Conservation (phyloP, 139 green algal species). For the Zygnema cylindricum region DNA sequence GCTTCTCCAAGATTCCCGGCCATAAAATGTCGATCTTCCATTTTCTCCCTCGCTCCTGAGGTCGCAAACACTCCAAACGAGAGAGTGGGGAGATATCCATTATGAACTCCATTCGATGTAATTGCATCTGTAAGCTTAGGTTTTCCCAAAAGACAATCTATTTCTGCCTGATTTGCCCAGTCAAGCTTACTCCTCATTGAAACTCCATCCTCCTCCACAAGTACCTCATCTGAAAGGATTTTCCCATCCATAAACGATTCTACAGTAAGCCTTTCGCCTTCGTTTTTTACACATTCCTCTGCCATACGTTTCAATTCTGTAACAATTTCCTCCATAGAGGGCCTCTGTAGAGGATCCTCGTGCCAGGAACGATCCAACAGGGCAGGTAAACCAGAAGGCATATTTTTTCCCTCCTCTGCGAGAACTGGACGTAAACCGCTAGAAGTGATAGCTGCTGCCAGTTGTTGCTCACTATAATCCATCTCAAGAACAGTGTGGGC, state of each 20-base stretch:
- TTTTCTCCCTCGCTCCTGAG: constrained; percentile 33
- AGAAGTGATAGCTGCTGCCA: constrained; percentile 49
- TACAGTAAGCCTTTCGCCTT: not conserved
- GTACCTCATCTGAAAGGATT: not conserved
- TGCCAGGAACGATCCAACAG: constrained; percentile 46
- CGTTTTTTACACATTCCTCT: not conserved
- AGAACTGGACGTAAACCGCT: constrained; percentile 50
- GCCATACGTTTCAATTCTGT: constrained; percentile 1
- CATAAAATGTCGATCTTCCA: constrained; percentile 51
- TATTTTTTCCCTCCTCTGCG: not conserved
- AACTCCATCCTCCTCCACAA: not conserved
- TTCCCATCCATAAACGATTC: not conserved
- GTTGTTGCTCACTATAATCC: constrained; percentile 55
- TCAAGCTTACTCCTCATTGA: not conserved
- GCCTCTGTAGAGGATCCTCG: constrained; percentile 4
- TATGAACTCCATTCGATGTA: not conserved
- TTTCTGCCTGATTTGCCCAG: not conserved
- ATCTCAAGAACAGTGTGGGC: constrained; percentile 63
- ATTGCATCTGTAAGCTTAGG: not conserved
- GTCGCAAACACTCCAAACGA: constrained; percentile 43
- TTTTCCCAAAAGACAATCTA: not conserved
- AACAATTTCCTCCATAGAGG: constrained; percentile 9
- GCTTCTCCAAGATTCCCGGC: not conserved
- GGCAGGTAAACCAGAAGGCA: not conserved
- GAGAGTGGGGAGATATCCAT: constrained; percentile 23